phyloP scores from a whole-genome alignment of 192 early-diverging fungal genomes.

The Pecoramyces ruminantium region DNA sequence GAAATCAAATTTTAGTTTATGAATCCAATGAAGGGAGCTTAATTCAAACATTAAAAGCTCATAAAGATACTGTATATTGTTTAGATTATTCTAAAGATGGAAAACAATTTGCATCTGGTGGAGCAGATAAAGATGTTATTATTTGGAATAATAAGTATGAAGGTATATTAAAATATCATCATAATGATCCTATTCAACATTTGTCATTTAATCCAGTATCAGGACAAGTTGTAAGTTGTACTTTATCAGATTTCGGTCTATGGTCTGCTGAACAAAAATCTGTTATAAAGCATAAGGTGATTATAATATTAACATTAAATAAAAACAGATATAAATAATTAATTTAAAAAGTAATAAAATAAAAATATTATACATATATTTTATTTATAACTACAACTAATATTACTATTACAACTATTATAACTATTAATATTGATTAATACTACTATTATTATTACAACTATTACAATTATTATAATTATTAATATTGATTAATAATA shows the following conservation, averaged over 20 bases:
- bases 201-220: constrained; percentile 24
- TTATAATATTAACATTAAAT: neutral
- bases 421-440: too few species aligned
- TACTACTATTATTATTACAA: too few species aligned
- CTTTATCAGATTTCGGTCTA: constrained; percentile 32
- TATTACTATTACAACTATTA: too few species aligned
- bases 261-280: constrained; percentile 34
- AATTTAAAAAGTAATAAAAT: too few species aligned
- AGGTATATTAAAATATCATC: constrained; percentile 34
- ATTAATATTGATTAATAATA: too few species aligned
- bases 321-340: too few species aligned
- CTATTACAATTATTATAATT: too few species aligned
- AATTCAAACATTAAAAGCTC: constrained; percentile 26
- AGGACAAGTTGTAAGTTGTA: constrained; percentile 25
- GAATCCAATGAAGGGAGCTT: constrained; percentile 27
- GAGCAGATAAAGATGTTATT: constrained; percentile 41
- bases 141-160: constrained; percentile 34
- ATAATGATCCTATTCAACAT: constrained; percentile 31
- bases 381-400: too few species aligned
- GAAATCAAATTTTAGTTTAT: constrained; percentile 32
- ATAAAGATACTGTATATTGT: constrained; percentile 32
- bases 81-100: constrained; percentile 10
- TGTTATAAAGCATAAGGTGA: constrained; percentile 33
- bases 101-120: constrained; percentile 30
- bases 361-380: too few species aligned